Evolutionary conservation across 2,329 filamentous ascomycete species (phyloP), one percentile per base, ranked within the genome.

Genomic region (Monosporascus cannonballus): DNA sequence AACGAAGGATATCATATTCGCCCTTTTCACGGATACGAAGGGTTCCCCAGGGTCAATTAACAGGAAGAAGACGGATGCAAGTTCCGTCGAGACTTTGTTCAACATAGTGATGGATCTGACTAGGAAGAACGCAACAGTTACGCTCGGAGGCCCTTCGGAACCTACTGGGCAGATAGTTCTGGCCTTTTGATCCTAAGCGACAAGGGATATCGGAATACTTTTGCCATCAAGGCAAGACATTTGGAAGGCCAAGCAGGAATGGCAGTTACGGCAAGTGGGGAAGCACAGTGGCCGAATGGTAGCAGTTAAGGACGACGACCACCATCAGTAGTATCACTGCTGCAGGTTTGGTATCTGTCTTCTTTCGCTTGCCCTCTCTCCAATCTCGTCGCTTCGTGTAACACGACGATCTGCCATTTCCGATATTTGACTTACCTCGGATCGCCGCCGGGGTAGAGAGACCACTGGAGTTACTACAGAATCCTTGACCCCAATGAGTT

Each of bases 21-120:
- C 59, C 2, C 37, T 66, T 3, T 62, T 69, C 49, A 61, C 60
- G 45, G 68, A 69, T 48, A 56, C 60, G 11, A 48, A 67, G 8
- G 61, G 62, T 1, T 66, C 61, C 36, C 68, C 67, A 0, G 46
- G 50, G 7, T 61, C 63, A 0, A 68, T 69, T 30, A 67, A 67
- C 37, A 56, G 67, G 39, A 54, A 55, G n/a, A 59, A 64, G 45
- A 54, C 60, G 7, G 59, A 54, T 9, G 45, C 41, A 5, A 57
- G 53, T 15, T 52, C 56, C 7, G 49, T 58, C 1, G 55, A 69
- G 58, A 69, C 67, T 3, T 51, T 70, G 15, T 70, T 70, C 52
- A 69, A 55, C 15, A 67, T 68, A 47, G 50, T 68, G 8, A 68
- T 68, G 65, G 59, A 68, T 41, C 47, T 68, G 36, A 60, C 56